Evolutionary conservation across 2,329 filamentous ascomycete genomes (phyloP).

Genomic region (Neurospora crassa): DNA sequence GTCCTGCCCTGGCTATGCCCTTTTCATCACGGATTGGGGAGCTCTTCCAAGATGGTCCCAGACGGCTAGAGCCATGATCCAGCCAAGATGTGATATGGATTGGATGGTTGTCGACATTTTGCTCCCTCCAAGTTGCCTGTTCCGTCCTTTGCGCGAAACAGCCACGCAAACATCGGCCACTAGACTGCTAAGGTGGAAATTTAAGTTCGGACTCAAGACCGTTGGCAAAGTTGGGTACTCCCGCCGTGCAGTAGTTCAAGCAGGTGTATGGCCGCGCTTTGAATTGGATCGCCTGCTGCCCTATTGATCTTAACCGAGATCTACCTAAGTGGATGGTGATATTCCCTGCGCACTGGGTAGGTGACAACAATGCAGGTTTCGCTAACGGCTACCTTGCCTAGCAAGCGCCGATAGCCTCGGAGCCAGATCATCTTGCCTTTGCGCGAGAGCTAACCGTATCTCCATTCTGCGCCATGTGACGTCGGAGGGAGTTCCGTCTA

Average conservation of each 20-base stretch:
- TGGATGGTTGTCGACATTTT: neutral
- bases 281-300: neutral
- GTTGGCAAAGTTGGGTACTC: neutral
- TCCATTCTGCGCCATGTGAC: neutral
- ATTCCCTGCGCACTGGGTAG: neutral
- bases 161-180: neutral
- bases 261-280: neutral
- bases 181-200: neutral
- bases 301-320: neutral
- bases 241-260: neutral
- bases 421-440: neutral
- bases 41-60: neutral
- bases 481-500: neutral
- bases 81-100: neutral
- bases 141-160: neutral
- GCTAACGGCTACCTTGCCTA: neutral
- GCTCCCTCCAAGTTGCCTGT: neutral
- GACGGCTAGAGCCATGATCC: neutral
- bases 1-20: neutral
- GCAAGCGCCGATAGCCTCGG: neutral
- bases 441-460: neutral
- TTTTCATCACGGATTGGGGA: neutral
- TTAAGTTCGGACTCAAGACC: neutral
- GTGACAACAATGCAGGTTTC: neutral
- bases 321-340: neutral